Base-by-base conservation (phyloP, 1,284 basidiomycete species). In the Entoloma clypeatum region DNA sequence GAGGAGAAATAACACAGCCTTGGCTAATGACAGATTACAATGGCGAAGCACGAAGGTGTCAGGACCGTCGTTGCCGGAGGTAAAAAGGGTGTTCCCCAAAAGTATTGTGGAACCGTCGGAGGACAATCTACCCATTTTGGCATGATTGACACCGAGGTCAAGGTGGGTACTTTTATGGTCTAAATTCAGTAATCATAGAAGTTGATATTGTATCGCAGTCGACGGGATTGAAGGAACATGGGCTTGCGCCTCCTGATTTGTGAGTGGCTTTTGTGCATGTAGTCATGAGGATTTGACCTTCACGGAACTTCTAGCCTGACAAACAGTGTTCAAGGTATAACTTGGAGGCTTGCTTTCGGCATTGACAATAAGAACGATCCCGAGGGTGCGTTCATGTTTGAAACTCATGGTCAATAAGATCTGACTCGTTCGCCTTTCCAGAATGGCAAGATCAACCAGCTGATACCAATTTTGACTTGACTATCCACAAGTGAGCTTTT, bases 101-200 rank as follows among this genome's bases (percentile, higher is more conserved):
- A 79, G 47, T 81, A 79, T 55, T 79, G 77, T 47, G 78, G 78
- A 11, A 72, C 71, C 28, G 77, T 81, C 22, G 79, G 78, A 5
- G 78, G 77, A 1, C 74, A 81, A 58, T 76, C 73, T 3, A 72
- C 69, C 11, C 69, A 71, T 44, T 80, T 75, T 54, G 62, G 68
- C 0, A 69, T 64, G 3, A 75, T 81, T 26, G 77, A 80, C 49
- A 75, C 75, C 6, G 73, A 79, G 54, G 65, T 80, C 45, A 80
- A 79, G 68, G 73, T 71, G 43, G 34, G 56, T 39, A 16, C 8
- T 43, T 41, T 32, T 41, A 27, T 17, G 2, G n/a, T 17, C 26
- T 33, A 17, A 24, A 24, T 27, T 23, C 22, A 16, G 18, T 18
- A 17, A 23, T 24, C 32, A 11, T 16, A 36, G 35, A 27, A 10